phyloP scores from a whole-genome alignment of 2,329 filamentous ascomycete genomes.

The Berkeleyomyces basicola region DNA sequence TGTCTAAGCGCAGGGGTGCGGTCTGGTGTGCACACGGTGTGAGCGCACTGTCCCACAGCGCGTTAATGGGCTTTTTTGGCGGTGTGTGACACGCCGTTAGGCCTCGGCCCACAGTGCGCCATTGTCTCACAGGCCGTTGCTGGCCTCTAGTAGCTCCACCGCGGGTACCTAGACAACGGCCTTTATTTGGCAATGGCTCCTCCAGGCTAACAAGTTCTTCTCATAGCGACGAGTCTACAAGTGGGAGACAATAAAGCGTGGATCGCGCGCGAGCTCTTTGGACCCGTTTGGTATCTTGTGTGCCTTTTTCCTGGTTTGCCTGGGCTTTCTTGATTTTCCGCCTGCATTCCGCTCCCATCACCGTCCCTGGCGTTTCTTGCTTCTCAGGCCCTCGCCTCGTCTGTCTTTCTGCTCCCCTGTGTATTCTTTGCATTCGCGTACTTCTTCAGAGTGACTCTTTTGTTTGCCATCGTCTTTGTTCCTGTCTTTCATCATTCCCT shows the following conservation, averaged over 20 bases:
- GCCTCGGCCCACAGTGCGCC: not conserved
- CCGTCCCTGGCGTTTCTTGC: not conserved
- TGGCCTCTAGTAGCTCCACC: not conserved
- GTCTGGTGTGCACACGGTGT: not conserved
- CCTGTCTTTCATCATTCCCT: not conserved
- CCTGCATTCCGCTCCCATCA: not conserved
- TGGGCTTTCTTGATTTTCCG: not conserved
- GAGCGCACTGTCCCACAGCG: not conserved
- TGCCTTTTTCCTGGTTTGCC: not conserved
- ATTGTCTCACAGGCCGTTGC: not conserved
- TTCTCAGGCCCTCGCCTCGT: not conserved
- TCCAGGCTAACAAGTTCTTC: not conserved
- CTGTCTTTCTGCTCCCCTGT: slow-evolving; percentile 2
- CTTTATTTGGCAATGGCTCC: not conserved
- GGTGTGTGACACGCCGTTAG: not conserved
- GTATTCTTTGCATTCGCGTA: not conserved
- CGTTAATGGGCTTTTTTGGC: not conserved
- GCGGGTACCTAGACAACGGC: not conserved
- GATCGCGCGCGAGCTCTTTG: not conserved
- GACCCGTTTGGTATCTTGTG: not conserved
- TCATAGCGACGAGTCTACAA: not conserved
- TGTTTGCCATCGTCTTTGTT: not conserved
- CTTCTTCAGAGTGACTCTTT: not conserved
- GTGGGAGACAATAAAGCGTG: not conserved
- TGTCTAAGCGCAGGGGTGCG: not conserved